phyloP scores from a whole-genome alignment of 2,329 filamentous ascomycete genomes.

The Fusarium armeniacum region DNA sequence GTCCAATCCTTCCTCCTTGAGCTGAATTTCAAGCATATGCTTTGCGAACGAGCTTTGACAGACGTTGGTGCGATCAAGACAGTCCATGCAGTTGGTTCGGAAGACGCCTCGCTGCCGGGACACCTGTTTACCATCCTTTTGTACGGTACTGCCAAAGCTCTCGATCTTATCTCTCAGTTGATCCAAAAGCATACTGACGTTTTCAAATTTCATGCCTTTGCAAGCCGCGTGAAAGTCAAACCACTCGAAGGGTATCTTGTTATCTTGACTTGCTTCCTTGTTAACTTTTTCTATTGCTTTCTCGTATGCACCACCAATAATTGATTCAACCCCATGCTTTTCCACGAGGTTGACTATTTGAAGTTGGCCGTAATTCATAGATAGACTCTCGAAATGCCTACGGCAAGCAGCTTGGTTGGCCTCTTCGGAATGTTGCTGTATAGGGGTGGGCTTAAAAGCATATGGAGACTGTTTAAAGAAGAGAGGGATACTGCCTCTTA shows the following conservation, averaged over 20 bases:
- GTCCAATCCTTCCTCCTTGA: constrained; percentile 81
- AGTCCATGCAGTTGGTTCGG: constrained; percentile 99
- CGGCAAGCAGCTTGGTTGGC: constrained; percentile 84
- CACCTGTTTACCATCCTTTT: constrained; percentile 60
- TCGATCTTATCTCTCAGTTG: constrained; percentile 77
- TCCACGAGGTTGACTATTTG: constrained; percentile 90
- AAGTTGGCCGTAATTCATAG: constrained; percentile 78
- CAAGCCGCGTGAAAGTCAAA: constrained; percentile 97
- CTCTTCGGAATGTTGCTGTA: constrained; percentile 83
- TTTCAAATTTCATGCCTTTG: constrained; percentile 97
- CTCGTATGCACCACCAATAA: constrained; percentile 84
- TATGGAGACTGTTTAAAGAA: constrained; percentile 98
- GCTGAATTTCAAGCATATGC: constrained; percentile 82
- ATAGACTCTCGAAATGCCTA: constrained; percentile 81
- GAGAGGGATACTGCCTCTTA: constrained; percentile 90
- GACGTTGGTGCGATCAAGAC: constrained; percentile 94
- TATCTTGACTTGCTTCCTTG: constrained; percentile 64
- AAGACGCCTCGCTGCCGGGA: constrained; percentile 78
- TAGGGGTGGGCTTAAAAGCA: constrained; percentile 88
- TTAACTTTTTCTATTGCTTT: constrained; percentile 77
- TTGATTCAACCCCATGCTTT: constrained; percentile 84
- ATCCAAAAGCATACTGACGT: constrained; percentile 84
- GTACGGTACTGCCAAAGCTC: constrained; percentile 78
- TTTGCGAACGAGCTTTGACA: constrained; percentile 93
- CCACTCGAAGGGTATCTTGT: constrained; percentile 80